Evolutionary conservation across 805 yeast species (phyloP), one percentile per base, ranked within the genome.

Genomic region (Metschnikowia anglica): DNA sequence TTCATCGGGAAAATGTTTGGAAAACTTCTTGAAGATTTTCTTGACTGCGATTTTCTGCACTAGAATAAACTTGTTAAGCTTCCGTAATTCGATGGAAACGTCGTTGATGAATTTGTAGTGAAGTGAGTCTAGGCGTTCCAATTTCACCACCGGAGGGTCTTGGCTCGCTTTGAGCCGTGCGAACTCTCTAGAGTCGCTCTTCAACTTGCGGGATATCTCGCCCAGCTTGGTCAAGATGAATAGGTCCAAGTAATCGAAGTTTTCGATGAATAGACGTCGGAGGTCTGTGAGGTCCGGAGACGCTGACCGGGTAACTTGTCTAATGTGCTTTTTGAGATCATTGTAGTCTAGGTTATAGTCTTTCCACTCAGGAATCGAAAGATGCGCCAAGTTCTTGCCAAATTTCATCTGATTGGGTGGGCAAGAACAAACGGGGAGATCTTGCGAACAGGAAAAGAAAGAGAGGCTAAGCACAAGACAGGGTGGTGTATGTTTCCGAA

Each of bases 361-460:
- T 54, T 77, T 77, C 97, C 98, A 90, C 66, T 87, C 93, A 2
- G 90, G 88, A 18, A 88, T 85, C 10, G 96, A 85, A 53, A 88
- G 74, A 50, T 78, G 80, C 40, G 76, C 70, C 17, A 90, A 73
- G 56, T 85, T 89, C 31, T 79, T 72, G 39, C 97, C 96, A 62
- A 89, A 90, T 65, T 88, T 91, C 98, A 90, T 90, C 37, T 23
- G n/a, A n/a, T n/a, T n/a, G 28, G n/a, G n/a, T 5, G 28, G 12
- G n/a, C 31, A n/a, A n/a, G 31, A 28, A 4, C n/a, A 11, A 28
- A 13, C 16, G 18, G 15, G 10, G 31, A 7, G 11, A 11, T 11
- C 26, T 7, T 11, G 11, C 26, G 11, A 23, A 8, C 26, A 23
- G 26, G 26, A 23, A 23, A 23, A 23, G 26, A 23, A 8, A 11